phyloP scores from a whole-genome alignment of 2,329 filamentous ascomycete species.

The Trematosphaeria pertusa region DNA sequence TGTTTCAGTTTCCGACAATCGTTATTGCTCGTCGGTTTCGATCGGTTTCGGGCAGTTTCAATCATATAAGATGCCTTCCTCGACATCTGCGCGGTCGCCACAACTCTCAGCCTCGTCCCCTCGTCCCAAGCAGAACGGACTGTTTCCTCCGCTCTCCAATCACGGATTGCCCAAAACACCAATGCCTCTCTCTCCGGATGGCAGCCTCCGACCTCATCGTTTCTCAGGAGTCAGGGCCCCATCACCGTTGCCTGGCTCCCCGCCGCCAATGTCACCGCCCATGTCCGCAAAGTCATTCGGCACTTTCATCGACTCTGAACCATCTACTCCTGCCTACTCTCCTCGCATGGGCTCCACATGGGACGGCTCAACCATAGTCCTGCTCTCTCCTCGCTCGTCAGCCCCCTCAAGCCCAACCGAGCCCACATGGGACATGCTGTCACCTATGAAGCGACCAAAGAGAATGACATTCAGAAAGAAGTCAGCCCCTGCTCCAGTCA shows the following conservation, averaged over 20 bases:
- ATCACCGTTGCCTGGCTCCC: conserved; percentile 27
- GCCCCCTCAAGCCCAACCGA: conserved; percentile 35
- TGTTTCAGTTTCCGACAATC: no score
- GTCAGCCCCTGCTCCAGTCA: conserved; percentile 3
- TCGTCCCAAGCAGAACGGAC: conserved; percentile 24
- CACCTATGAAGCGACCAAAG: conserved; percentile 20
- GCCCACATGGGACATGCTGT: conserved; percentile 44
- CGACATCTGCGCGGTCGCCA: no score
- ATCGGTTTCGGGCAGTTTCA: no score
- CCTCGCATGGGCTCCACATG: conserved; percentile 36
- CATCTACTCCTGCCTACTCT: conserved; percentile 47
- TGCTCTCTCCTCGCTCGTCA: conserved; percentile 40
- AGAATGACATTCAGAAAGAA: conserved; percentile 9
- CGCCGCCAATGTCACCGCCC: conserved; percentile 40
- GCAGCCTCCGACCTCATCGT: conserved; percentile 32
- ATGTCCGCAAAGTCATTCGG: conserved; percentile 45
- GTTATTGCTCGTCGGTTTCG: conserved; percentile 11
- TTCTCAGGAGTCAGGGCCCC: conserved; percentile 32
- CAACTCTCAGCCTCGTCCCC: no score
- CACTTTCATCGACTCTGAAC: conserved; percentile 46
- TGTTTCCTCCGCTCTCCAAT: conserved; percentile 37
- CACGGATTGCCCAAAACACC: conserved; percentile 45
- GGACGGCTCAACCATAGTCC: conserved; percentile 34
- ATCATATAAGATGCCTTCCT: no score
- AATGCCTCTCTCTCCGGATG: conserved; percentile 32